phyloP scores from a whole-genome alignment of 257 asterid genomes.

The Nicotiana paniculata region DNA sequence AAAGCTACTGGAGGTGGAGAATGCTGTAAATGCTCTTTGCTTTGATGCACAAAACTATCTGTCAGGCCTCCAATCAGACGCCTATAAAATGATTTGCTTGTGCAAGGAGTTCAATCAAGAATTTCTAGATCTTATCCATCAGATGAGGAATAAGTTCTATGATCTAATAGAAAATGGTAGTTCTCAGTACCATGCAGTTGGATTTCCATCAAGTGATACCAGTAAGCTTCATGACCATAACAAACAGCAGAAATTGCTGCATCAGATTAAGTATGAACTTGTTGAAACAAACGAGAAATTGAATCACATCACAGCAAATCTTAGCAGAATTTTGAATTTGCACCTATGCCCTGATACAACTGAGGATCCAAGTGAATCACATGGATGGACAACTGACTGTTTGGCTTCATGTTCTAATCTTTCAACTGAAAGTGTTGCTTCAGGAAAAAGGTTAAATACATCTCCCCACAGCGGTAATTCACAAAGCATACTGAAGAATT shows the following conservation, averaged over 20 bases:
- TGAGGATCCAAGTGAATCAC: slow-evolving; percentile 18
- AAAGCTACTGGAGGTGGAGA: slow-evolving; percentile 24
- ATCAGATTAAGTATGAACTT: slow-evolving; percentile 33
- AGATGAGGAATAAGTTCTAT: slow-evolving; percentile 21
- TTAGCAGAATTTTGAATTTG: slow-evolving; percentile 19
- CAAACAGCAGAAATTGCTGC: slow-evolving; percentile 25
- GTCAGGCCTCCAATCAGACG: slow-evolving; percentile 24
- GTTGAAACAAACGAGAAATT: slow-evolving; percentile 27
- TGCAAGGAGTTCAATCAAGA: slow-evolving; percentile 25
- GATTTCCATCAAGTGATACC: slow-evolving; percentile 13
- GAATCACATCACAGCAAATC: slow-evolving; percentile 22
- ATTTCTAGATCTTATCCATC: slow-evolving; percentile 23
- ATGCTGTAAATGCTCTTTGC: slow-evolving; percentile 15
- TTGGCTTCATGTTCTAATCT: slow-evolving; percentile 29
- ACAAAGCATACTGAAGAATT: background rate
- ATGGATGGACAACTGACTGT: slow-evolving; percentile 29
- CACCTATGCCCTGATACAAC: slow-evolving; percentile 8
- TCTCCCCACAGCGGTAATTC: slow-evolving; percentile 11
- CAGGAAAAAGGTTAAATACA: slow-evolving; percentile 12
- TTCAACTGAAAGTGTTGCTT: slow-evolving; percentile 28
- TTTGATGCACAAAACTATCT: slow-evolving; percentile 26
- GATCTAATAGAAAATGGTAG: slow-evolving; percentile 20
- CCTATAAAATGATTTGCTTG: slow-evolving; percentile 19
- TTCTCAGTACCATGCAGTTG: slow-evolving; percentile 8
- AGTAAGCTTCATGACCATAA: slow-evolving; percentile 10